Evolutionary conservation across 2,329 filamentous ascomycete genomes (phyloP).

Genomic region (Diaporthe sp.): DNA sequence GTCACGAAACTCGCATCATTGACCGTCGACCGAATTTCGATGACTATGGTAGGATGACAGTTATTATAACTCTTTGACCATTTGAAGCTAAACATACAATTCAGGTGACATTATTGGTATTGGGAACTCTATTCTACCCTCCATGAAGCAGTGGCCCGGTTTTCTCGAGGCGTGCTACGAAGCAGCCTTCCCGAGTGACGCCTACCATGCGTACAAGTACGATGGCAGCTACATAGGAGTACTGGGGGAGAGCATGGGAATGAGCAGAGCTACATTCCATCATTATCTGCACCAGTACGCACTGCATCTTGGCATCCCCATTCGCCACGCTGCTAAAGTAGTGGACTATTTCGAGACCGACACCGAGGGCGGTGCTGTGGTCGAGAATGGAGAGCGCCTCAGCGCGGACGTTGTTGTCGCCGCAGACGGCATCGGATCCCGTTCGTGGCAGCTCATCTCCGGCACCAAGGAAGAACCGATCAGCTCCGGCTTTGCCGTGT

Average conservation of each 20-base stretch:
- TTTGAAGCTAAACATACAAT: neutral
- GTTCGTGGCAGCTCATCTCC: neutral
- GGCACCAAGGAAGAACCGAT: neutral
- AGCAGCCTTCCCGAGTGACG: neutral
- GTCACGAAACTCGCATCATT: neutral
- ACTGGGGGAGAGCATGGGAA: neutral
- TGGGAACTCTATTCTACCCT: neutral
- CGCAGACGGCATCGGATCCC: neutral
- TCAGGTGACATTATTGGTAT: neutral
- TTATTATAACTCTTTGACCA: neutral
- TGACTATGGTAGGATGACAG: neutral
- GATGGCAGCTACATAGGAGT: neutral
- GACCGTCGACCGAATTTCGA: neutral
- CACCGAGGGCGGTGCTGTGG: neutral
- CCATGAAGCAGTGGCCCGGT: neutral
- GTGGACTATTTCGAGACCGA: slow-evolving; percentile 1
- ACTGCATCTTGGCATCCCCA: neutral
- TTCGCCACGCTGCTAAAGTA: neutral
- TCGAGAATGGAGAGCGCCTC: neutral
- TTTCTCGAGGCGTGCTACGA: neutral
- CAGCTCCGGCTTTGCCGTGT: neutral
- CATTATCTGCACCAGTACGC: neutral
- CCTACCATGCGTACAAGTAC: neutral
- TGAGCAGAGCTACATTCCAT: neutral
- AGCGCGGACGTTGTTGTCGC: neutral